Base-by-base conservation (phyloP, 495 filamentous ascomycete species). In the Cercophora sp. region DNA sequence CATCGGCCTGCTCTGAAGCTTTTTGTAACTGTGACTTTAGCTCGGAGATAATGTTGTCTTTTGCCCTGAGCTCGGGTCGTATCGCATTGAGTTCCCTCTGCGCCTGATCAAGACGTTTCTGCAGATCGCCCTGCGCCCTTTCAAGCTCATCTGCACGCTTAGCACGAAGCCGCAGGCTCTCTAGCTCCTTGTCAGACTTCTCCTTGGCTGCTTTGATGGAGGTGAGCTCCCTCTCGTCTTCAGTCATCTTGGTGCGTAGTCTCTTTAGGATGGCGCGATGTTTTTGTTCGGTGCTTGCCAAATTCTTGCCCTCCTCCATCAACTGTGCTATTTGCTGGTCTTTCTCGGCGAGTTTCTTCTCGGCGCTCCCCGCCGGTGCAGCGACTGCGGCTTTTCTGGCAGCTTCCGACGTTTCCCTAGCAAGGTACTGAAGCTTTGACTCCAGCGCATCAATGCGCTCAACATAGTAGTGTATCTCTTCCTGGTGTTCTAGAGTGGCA, bases 401-500 rank as follows among this genome's bases (percentile, higher is more conserved):
- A 0, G 85, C 75, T 24, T 89, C 86, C 1, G 85, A 81, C 29
- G 85, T 84, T 55, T 91, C 85, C 48, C 83, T 85, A 2, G 91
- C 84, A 4, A 97, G 77, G 63, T 92, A 96, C 49, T 88, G 83
- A 22, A 98, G 75, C 62, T 96, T 96, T 5, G 88, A 82, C 64
- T 96, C 87, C 8, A 98, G 74, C 16, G 94, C 87, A 69, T 97
- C 93, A 32, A 97, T 95, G 2, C 88, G 84, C 68, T 96, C 93
- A 10, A 91, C 80, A 52, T 94, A 91, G 9, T 72, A 77, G 57
- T 93, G 82, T 15, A 86, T 77, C 63, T 96, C 91, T 60, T 90
- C 87, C 50, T 89, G 88, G 61, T 86, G 77, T 44, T 84, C 81
- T 22, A 74, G 64, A 39, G 87, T 80, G 2, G 79, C 70, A 20